phyloP scores from a whole-genome alignment of 768 basidiomycete genomes.

The Boletus fagicola region DNA sequence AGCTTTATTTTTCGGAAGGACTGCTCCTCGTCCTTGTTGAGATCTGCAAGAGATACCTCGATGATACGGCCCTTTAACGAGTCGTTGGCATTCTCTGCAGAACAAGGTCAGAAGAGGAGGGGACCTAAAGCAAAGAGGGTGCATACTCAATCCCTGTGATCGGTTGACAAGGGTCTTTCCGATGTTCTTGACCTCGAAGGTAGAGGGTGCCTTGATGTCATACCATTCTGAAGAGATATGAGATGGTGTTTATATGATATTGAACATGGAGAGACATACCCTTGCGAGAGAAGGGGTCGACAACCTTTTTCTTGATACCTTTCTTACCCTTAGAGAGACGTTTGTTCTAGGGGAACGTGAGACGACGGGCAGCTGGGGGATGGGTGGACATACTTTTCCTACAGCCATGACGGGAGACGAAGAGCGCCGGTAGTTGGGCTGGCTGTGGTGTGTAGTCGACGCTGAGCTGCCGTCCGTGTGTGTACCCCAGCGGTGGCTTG shows the following conservation, averaged over 20 bases:
- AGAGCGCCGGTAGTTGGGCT: slow-evolving; percentile 47
- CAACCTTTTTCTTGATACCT: slow-evolving; percentile 99
- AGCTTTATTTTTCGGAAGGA: slow-evolving; percentile 99
- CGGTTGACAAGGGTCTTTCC: slow-evolving; percentile 99
- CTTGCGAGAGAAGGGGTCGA: slow-evolving; percentile 99
- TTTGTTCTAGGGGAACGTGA: slow-evolving; percentile 70
- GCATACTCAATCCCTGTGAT: slow-evolving; percentile 96
- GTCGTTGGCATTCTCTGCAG: slow-evolving; percentile 94
- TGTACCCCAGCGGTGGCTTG: slow-evolving; percentile 39
- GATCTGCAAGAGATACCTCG: slow-evolving; percentile 94
- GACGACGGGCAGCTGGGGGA: not conserved
- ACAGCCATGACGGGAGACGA: slow-evolving; percentile 70
- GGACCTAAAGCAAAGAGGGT: not conserved
- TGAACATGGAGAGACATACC: slow-evolving; percentile 46
- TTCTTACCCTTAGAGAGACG: slow-evolving; percentile 97
- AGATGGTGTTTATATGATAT: not conserved
- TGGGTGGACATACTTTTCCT: slow-evolving; percentile 63
- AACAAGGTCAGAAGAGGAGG: slow-evolving; percentile 9
- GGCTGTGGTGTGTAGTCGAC: slow-evolving; percentile 38
- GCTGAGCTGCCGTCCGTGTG: slow-evolving; percentile 14
- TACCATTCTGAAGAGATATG: slow-evolving; percentile 79
- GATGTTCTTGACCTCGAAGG: slow-evolving; percentile 94
- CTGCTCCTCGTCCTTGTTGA: slow-evolving; percentile 99
- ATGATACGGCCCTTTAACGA: slow-evolving; percentile 95
- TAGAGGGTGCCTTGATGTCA: slow-evolving; percentile 97